phyloP scores from a whole-genome alignment of 2,329 filamentous ascomycete genomes.

The Botrytis sinoallii region DNA sequence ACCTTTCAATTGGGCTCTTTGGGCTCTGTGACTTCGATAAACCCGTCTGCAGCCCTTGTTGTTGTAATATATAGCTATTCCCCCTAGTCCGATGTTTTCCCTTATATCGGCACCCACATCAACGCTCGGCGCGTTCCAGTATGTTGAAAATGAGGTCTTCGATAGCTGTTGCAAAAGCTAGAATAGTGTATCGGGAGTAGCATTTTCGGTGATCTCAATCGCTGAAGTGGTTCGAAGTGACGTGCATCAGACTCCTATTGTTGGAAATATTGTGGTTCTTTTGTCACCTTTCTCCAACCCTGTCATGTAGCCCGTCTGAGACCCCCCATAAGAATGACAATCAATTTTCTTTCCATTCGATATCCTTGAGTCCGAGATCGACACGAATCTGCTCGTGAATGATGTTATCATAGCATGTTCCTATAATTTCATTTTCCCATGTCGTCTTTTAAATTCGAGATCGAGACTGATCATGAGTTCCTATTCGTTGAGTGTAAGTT shows the following conservation, averaged over 20 bases:
- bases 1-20: too few relatives aligned
- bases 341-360: rapidly evolving
- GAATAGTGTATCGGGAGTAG: rapidly evolving
- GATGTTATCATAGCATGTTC: neutral
- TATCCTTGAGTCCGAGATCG: neutral
- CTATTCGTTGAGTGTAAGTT: neutral
- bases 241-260: neutral
- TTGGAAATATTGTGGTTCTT: rapidly evolving
- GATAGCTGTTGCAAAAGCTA: neutral
- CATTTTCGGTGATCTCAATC: rapidly evolving
- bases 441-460: neutral
- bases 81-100: neutral
- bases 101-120: neutral
- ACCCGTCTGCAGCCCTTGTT: too few relatives aligned
- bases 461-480: neutral
- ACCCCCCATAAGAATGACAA: rapidly evolving
- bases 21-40: too few relatives aligned
- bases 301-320: neutral
- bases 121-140: neutral
- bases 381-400: neutral
- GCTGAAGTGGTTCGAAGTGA: neutral
- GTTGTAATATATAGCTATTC: too few relatives aligned
- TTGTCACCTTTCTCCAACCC: neutral
- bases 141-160: neutral
- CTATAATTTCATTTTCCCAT: rapidly evolving